Percentiles rank a stretch among this genome's conserved stretches.
phyloP scores from a whole-genome alignment of 805 yeast species.

The Candida palmyrensis region DNA sequence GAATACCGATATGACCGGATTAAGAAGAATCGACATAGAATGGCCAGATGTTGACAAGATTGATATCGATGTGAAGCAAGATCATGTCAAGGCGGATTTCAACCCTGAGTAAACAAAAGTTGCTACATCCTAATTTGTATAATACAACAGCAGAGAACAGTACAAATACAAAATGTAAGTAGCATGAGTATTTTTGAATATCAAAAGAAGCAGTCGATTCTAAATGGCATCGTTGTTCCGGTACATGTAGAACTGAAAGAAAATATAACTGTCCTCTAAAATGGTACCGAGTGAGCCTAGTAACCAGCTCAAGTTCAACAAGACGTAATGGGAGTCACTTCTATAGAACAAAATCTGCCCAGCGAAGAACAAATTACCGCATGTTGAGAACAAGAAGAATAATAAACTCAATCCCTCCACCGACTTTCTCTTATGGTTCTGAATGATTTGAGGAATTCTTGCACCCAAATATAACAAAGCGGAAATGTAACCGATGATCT shows the following conservation, averaged over 20 bases:
- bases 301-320: slow-evolving; percentile 68
- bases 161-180: not conserved
- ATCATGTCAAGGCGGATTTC: slow-evolving; percentile 38
- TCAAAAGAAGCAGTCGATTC: too few species aligned
- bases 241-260: slow-evolving; percentile 64
- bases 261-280: slow-evolving; percentile 61
- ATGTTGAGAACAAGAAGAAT: slow-evolving; percentile 66
- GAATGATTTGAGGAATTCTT: slow-evolving; percentile 77
- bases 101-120: slow-evolving; percentile 22
- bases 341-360: slow-evolving; percentile 66
- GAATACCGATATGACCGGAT: slow-evolving; percentile 60
- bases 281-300: slow-evolving; percentile 77
- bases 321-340: slow-evolving; percentile 53
- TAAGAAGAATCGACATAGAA: slow-evolving; percentile 51
- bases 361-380: slow-evolving; percentile 75
- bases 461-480: slow-evolving; percentile 70
- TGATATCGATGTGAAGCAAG: slow-evolving; percentile 22
- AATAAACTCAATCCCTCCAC: slow-evolving; percentile 83
- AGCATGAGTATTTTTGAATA: not conserved
- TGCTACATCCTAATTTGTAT: too few species aligned
- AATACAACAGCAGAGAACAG: slow-evolving; percentile 1
- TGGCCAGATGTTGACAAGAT: slow-evolving; percentile 62
- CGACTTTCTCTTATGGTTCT: slow-evolving; percentile 71
- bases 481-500: slow-evolving; percentile 63
- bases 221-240: slow-evolving; percentile 18